phyloP scores from a whole-genome alignment of 164 flowering plant genomes.

The Platanus orientalis region DNA sequence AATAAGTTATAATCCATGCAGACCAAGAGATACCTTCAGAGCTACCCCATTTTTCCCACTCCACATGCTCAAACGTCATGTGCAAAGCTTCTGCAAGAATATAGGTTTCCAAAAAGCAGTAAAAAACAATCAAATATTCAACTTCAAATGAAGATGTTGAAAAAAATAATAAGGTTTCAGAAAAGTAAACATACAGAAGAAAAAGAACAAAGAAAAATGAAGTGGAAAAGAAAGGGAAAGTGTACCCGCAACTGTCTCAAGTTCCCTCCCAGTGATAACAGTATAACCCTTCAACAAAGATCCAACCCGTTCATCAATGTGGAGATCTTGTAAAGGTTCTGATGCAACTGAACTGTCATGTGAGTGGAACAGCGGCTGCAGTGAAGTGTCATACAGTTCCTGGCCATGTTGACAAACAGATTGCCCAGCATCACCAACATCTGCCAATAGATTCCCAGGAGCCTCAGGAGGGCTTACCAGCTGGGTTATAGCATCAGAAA shows the following conservation, averaged over 20 bases:
- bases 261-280: slow-evolving; percentile 71
- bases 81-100: slow-evolving; percentile 69
- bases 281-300: slow-evolving; percentile 56
- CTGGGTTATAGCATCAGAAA: slow-evolving; percentile 71
- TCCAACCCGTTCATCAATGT: slow-evolving; percentile 78
- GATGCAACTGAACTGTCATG: slow-evolving; percentile 23
- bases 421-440: slow-evolving; percentile 46
- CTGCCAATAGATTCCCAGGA: slow-evolving; percentile 80
- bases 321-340: slow-evolving; percentile 45
- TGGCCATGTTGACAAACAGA: slow-evolving; percentile 20
- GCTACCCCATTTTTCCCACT: slow-evolving; percentile 42
- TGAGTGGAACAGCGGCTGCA: slow-evolving; percentile 10
- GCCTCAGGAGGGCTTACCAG: slow-evolving; percentile 91
- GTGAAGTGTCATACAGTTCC: slow-evolving; percentile 19
- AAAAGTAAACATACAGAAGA: background rate
- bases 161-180: background rate
- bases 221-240: background rate
- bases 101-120: slow-evolving; percentile 11
- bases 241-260: slow-evolving; percentile 73
- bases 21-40: slow-evolving; percentile 52
- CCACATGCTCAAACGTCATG: slow-evolving; percentile 43
- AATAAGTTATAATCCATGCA: background rate
- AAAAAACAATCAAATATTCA: background rate
- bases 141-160: slow-evolving; percentile 1
- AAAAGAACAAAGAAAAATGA: background rate